Evolutionary conservation across 257 asterid genomes (phyloP), one percentile per base, ranked within the genome.

Genomic region (Lithospermum erythrorhizon): DNA sequence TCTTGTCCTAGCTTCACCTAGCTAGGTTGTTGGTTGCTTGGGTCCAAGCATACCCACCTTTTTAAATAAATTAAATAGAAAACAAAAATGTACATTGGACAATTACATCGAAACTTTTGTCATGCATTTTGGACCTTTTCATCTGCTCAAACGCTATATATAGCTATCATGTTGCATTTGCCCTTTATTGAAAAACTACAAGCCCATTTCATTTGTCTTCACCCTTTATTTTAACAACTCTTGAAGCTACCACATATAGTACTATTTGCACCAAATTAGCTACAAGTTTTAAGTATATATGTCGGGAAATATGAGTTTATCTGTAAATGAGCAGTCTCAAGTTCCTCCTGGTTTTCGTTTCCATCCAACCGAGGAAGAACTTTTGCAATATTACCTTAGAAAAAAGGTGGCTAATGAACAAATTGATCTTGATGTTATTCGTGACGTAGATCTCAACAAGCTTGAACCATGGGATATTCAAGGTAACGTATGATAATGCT

Each of bases 401-500:
- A 89, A 89, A 82, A 89, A 89, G 61, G 87, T 89, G 1, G 82
- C 84, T 21, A 71, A 70, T 29, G 66, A 89, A 41, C 79, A 84
- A 58, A 86, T 89, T 62, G 97, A 89, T 69, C 97, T 86, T 24
- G 95, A 89, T 14, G 97, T 89, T 6, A 89, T 89, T 74, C 82
- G 94, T 0, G 97, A 89, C 4, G 94, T 89, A 30, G 97, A 89
- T 68, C 97, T 89, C 57, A 89, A 86, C 79, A 89, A 89, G 65
- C 95, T 89, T 66, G 95, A 89, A 75, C 97, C 97, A 4, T 89
- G 97, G 97, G 97, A 89, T 23, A 89, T 89, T 73, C 97, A 83
- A 86, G 97, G 97, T 80, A 55, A 25, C 5, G 9, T 22, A 5
- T 32, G 61, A 16, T 59, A 7, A 27, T 15, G 21, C 2, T 23